phyloP scores from a whole-genome alignment of 345 rosid species.

The Syzygium grande region DNA sequence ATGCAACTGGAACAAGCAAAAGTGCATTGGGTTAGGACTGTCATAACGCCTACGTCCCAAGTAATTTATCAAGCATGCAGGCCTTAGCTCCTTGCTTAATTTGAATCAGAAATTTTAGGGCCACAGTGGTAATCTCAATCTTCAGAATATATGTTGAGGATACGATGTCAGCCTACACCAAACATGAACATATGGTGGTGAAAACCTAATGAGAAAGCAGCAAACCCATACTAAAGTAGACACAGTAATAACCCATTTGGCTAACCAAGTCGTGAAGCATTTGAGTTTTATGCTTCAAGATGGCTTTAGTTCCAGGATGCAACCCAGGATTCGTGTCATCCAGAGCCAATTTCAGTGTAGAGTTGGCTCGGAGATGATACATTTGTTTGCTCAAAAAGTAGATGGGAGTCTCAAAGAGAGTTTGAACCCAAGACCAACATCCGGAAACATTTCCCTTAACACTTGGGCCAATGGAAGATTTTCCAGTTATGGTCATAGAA shows the following conservation, averaged over 20 bases:
- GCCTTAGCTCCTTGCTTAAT: no score
- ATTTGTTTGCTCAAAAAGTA: neutral
- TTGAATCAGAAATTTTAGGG: neutral
- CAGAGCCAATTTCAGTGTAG: no score
- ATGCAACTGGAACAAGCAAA: neutral
- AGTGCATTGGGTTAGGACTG: neutral
- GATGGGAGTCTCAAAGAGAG: neutral
- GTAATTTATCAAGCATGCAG: no score
- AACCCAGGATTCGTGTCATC: no score
- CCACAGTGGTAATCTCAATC: neutral
- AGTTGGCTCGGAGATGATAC: neutral
- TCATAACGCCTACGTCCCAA: neutral
- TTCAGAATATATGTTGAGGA: no score
- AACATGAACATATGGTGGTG: no score
- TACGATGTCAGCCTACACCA: no score
- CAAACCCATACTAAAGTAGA: neutral
- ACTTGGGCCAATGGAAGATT: neutral
- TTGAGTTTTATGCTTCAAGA: no score
- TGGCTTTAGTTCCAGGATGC: no score
- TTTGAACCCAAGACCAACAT: neutral
- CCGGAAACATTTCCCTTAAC: neutral
- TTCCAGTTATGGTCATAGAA: neutral
- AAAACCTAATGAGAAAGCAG: neutral
- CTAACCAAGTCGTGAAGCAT: no score
- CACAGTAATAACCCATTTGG: no score